Evolutionary conservation across 257 asterid species (phyloP).

Genomic region (Primulina eburnea): DNA sequence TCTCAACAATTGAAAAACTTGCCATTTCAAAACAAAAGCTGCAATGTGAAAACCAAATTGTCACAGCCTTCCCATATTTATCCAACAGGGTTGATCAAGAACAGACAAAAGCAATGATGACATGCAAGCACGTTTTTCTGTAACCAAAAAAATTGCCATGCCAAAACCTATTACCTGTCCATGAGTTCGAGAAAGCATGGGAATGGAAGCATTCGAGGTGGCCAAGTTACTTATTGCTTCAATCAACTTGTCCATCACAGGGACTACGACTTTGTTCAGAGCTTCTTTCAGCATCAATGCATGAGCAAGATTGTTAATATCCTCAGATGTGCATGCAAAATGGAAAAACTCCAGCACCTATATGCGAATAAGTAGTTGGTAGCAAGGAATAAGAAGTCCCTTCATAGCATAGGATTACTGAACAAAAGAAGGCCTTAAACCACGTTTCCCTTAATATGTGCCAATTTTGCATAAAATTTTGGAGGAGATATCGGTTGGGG

Average conservation of each 20-base stretch:
- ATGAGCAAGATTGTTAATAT: conserved; percentile 51
- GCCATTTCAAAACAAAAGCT: not conserved
- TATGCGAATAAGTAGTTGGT: conserved; percentile 11
- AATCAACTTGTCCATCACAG: conserved; percentile 47
- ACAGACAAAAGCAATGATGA: not conserved
- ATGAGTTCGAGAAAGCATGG: conserved; percentile 63
- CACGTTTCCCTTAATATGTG: not conserved
- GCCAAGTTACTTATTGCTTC: conserved; percentile 37
- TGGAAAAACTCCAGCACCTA: conserved; percentile 59
- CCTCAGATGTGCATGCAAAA: conserved; percentile 57
- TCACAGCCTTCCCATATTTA: not conserved
- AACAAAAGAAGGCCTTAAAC: not conserved
- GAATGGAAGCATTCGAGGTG: conserved; percentile 39
- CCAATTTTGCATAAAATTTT: not conserved
- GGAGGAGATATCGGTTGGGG: not conserved
- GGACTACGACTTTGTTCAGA: conserved; percentile 35
- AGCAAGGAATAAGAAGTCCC: not conserved
- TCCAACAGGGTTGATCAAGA: not conserved
- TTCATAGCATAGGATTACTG: not conserved
- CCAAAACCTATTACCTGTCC: conserved; percentile 42
- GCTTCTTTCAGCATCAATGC: conserved; percentile 56
- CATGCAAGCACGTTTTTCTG: not conserved
- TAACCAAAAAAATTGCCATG: too few relatives aligned
- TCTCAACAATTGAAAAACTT: too few relatives aligned
- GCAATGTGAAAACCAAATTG: not conserved